Evolutionary conservation across 495 filamentous ascomycete genomes (phyloP).

Genomic region (Rusavskia elegans): DNA sequence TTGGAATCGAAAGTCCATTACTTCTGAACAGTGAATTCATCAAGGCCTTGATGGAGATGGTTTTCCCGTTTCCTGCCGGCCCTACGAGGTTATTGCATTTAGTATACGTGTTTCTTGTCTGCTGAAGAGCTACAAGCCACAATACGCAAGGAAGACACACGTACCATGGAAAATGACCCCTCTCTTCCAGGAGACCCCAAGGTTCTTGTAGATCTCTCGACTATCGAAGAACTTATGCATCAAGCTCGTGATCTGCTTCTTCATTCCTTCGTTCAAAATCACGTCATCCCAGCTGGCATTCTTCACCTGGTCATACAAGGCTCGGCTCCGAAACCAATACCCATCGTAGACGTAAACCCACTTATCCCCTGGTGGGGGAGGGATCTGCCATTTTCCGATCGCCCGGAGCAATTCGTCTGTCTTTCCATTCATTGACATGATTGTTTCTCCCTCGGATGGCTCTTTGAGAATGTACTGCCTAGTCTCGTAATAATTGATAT

Average conservation of each 20-base stretch:
- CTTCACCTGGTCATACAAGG: slow-evolving; percentile 6
- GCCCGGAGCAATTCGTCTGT: slow-evolving; percentile 22
- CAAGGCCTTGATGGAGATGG: slow-evolving; percentile 50
- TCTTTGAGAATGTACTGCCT: slow-evolving; percentile 28
- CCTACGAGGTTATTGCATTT: no score
- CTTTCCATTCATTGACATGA: slow-evolving; percentile 14
- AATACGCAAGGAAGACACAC: no score
- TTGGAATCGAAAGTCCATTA: slow-evolving; percentile 21
- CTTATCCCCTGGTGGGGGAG: slow-evolving; percentile 11
- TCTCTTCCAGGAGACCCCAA: slow-evolving; percentile 27
- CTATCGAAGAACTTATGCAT: slow-evolving; percentile 28
- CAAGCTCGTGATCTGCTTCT: slow-evolving; percentile 22
- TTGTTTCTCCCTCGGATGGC: slow-evolving; percentile 18
- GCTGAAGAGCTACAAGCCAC: no score
- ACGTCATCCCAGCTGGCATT: slow-evolving; percentile 29
- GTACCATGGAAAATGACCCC: slow-evolving; percentile 13
- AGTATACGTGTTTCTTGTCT: no score
- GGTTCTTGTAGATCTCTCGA: slow-evolving; percentile 24
- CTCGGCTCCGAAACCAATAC: slow-evolving; percentile 9
- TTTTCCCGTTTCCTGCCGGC: slow-evolving; percentile 47
- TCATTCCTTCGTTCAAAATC: slow-evolving; percentile 28
- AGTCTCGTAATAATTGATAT: slow-evolving; percentile 2
- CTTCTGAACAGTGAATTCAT: slow-evolving; percentile 39
- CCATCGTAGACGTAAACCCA: slow-evolving; percentile 26
- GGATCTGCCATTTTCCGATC: slow-evolving; percentile 21